Base-by-base conservation (phyloP, 140 eudicot species). In the Stevia rebaudiana region DNA sequence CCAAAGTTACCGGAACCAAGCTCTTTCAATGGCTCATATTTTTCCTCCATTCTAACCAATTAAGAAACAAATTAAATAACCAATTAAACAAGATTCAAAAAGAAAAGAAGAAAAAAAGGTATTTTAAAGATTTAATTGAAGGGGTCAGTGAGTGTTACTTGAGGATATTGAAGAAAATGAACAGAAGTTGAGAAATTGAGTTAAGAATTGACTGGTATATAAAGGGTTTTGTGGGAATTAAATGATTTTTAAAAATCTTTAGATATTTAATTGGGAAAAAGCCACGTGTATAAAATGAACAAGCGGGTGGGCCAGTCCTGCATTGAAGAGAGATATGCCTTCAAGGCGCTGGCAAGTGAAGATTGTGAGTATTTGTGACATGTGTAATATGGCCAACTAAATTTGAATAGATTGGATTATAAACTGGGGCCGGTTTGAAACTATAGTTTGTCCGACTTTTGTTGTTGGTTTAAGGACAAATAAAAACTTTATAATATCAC, bases 1-100 rank as follows among this genome's bases (percentile, higher is more conserved):
- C 89, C 94, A 65, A 85, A 85, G 56, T 85, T 85, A 71, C 94
- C 94, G 40, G 94, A 71, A 50, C 94, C 94, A 65, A 85, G 83
- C 12, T 85, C 82, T 53, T 85, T 74, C 73, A 85, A 60, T 41
- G 84, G 79, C 79, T 85, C 94, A 72, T 85, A 85, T 59, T 69
- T 79, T 61, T 80, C 89, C 71, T 78, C 92, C 92, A 84, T 84
- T 57, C 67, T 63, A 33, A 48, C 58, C 21, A 28, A 28, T 61
- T 1, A 53, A 67, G 0, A 56, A 47, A 21, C 23, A 41, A 41
- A 52, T 11, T 18, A 44, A 13, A 28, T 13, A 56, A 33, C 8
- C 35, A 69, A 33, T 8, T 47, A 21, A 21, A 67, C 35, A 33
- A 67, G 36, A 28, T 11, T 22, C 12, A 19, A 0, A 28, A 28